Conservation (phyloP, 2,329 filamentous ascomycete species). For the Dendryphion nanum region DNA sequence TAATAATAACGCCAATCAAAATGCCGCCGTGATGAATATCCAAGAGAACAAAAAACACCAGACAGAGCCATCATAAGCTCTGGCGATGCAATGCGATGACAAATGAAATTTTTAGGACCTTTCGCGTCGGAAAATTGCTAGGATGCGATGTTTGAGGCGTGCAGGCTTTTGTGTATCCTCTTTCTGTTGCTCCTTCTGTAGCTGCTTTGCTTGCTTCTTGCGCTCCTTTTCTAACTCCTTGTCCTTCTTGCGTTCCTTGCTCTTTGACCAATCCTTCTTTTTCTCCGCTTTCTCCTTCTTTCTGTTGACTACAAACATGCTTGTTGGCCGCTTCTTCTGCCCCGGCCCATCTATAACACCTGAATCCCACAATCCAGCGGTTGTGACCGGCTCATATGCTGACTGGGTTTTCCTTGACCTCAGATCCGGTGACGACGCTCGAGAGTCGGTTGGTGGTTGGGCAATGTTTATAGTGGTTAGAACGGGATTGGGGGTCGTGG, state of each 20-base stretch:
- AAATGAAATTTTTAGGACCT: no score
- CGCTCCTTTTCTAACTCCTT: no score
- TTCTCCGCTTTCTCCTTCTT: constrained; percentile 29
- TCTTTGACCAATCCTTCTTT: constrained; percentile 26
- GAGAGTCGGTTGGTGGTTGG: constrained; percentile 14
- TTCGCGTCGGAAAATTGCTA: not conserved
- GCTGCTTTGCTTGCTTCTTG: not conserved
- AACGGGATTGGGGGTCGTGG: constrained; percentile 1
- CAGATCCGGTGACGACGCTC: constrained; percentile 9
- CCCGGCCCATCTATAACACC: constrained; percentile 26
- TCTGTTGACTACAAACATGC: constrained; percentile 33
- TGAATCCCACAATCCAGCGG: constrained; percentile 38
- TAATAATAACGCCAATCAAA: no score
- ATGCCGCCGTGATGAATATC: no score
- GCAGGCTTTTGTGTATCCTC: not conserved
- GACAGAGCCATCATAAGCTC: no score
- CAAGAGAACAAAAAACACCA: no score
- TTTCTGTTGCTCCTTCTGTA: no score
- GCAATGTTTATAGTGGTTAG: constrained; percentile 8
- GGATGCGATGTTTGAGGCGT: not conserved
- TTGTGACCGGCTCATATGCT: constrained; percentile 31
- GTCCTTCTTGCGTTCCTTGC: constrained; percentile 12
- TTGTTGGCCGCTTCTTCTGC: constrained; percentile 30
- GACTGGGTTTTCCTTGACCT: constrained; percentile 27
- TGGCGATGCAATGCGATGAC: no score